phyloP scores from a whole-genome alignment of 2,329 filamentous ascomycete genomes.

The Fusarium pseudoanthophilum region DNA sequence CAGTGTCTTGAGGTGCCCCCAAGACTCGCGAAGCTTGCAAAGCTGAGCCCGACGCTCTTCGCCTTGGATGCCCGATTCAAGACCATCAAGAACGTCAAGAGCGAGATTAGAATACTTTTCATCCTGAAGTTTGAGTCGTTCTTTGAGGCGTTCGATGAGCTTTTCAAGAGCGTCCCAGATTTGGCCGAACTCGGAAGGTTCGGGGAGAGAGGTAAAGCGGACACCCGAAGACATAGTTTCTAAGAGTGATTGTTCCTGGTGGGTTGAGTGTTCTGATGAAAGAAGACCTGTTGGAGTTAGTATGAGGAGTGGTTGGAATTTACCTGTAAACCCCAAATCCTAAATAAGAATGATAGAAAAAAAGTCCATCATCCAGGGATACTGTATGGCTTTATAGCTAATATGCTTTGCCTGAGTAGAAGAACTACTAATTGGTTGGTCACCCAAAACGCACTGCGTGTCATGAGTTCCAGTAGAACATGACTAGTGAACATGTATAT shows the following conservation, averaged over 20 bases:
- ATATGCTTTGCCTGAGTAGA: accelerated
- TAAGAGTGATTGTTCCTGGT: too few species aligned
- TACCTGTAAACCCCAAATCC: not conserved
- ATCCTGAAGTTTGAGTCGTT: not conserved
- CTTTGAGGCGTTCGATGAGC: too few species aligned
- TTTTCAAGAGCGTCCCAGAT: not conserved
- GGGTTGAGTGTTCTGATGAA: accelerated
- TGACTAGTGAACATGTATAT: not conserved
- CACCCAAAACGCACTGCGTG: accelerated
- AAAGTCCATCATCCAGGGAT: accelerated
- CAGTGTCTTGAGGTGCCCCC: accelerated
- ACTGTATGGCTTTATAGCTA: not conserved
- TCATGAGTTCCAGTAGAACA: not conserved
- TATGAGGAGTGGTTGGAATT: too few species aligned
- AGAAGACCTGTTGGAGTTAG: too few species aligned
- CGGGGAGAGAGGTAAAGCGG: not conserved
- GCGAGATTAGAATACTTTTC: not conserved
- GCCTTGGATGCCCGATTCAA: not conserved
- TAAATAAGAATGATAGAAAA: too few species aligned
- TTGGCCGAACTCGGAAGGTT: not conserved
- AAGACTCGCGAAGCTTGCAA: not conserved
- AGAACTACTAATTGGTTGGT: not conserved
- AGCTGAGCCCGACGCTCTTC: not conserved
- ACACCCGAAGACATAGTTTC: not conserved
- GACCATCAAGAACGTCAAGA: accelerated